Percentiles rank a stretch among this genome's conserved stretches.
Conservation (phyloP, 345 rosid species). For the Syzygium oleosum region DNA sequence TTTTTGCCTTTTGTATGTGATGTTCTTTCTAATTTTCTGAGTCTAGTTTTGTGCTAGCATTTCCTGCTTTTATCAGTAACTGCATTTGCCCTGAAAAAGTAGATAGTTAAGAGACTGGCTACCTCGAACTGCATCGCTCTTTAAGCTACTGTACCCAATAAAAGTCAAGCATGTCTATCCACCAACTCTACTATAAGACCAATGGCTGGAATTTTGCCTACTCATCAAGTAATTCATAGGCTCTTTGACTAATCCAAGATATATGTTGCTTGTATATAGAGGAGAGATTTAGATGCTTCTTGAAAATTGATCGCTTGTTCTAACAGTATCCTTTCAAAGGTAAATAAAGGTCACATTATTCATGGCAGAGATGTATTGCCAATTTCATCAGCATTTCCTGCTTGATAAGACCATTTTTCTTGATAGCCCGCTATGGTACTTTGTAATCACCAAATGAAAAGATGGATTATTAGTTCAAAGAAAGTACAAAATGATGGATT, state of each 20-base stretch:
- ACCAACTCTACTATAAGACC: neutral
- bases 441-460: neutral
- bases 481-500: no score
- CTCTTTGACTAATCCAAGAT: neutral
- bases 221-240: neutral
- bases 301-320: no score
- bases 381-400: neutral
- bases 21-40: neutral
- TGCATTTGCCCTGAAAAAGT: neutral
- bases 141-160: neutral
- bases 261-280: neutral
- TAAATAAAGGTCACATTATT: neutral
- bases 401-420: neutral
- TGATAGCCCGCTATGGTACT: neutral
- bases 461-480: neutral
- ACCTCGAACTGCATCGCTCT: neutral
- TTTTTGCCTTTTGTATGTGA: neutral
- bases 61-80: neutral
- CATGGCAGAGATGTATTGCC: neutral
- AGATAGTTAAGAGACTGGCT: neutral
- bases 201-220: neutral
- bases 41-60: neutral
- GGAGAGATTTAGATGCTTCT: neutral
- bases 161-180: neutral
- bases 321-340: neutral